phyloP scores from a whole-genome alignment of 345 rosid species.

The Salix caprea region DNA sequence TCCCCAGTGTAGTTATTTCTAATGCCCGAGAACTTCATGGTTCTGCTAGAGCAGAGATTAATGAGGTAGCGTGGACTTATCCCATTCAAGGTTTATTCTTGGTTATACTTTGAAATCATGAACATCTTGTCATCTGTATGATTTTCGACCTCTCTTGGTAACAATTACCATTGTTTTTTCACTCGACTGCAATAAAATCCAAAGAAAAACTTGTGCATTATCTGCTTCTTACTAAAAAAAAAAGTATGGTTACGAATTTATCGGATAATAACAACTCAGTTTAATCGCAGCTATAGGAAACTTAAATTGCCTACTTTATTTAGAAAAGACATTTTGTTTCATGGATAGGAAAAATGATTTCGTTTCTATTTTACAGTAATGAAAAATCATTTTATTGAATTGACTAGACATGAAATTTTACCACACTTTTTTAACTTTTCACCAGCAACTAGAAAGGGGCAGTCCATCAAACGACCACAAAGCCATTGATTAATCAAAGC shows the following conservation, averaged over 20 bases:
- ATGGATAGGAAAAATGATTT: neutral
- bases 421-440: neutral
- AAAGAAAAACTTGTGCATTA: neutral
- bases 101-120: neutral
- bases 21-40: slow-evolving; percentile 67
- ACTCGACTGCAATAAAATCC: neutral
- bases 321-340: neutral
- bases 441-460: neutral
- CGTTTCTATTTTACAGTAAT: neutral
- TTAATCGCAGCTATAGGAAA: too few species aligned
- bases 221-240: neutral
- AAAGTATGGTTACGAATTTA: neutral
- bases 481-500: slow-evolving; percentile 8
- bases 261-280: too few species aligned
- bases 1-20: slow-evolving; percentile 44
- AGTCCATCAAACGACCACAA: slow-evolving; percentile 2
- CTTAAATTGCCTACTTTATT: too few species aligned
- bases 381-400: neutral
- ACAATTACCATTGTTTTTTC: neutral
- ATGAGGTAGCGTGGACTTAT: slow-evolving; percentile 41
- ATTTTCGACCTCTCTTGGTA: neutral
- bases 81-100: neutral
- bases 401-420: neutral
- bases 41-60: slow-evolving; percentile 79
- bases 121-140: neutral